Conservation (phyloP, 1,284 basidiomycete species). For the Moesziomyces antarcticus region DNA sequence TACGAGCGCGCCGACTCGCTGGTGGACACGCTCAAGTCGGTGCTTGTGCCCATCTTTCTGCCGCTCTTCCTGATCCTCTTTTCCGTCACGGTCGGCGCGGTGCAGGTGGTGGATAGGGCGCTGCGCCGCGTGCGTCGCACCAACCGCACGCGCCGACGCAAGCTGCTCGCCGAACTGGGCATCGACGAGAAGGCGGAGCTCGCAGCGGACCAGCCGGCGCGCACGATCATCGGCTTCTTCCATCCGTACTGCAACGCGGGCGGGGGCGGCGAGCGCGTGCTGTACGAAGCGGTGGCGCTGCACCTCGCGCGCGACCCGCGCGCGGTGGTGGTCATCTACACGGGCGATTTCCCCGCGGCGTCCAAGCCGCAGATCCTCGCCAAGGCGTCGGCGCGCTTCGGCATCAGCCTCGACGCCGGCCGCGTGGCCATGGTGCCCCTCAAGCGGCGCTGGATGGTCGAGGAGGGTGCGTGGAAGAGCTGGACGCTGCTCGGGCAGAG, state of each 20-base stretch:
- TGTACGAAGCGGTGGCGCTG: slow-evolving; percentile 89
- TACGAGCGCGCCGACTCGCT: slow-evolving; percentile 8
- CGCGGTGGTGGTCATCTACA: slow-evolving; percentile 86
- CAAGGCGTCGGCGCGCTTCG: slow-evolving; percentile 75
- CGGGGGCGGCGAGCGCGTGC: slow-evolving; percentile 93
- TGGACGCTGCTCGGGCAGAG: slow-evolving; percentile 94
- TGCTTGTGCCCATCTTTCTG: slow-evolving; percentile 21
- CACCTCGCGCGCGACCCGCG: slow-evolving; percentile 80
- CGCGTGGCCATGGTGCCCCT: slow-evolving; percentile 84
- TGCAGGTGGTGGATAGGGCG: slow-evolving; percentile 35
- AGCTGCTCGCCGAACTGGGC: slow-evolving; percentile 20
- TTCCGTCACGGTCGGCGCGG: slow-evolving; percentile 23
- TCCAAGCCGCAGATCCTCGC: slow-evolving; percentile 83
- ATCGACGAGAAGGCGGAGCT: slow-evolving; percentile 30
- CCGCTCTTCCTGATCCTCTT: slow-evolving; percentile 27
- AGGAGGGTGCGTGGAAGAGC: slow-evolving; percentile 83
- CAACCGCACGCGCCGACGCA: slow-evolving; percentile 26
- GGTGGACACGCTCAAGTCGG: slow-evolving; percentile 1
- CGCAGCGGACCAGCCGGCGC: not conserved
- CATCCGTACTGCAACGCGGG: slow-evolving; percentile 98
- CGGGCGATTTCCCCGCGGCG: slow-evolving; percentile 71
- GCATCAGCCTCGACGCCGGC: slow-evolving; percentile 77
- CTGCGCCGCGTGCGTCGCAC: slow-evolving; percentile 16
- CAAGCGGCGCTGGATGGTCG: slow-evolving; percentile 77
- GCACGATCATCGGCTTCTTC: slow-evolving; percentile 77